Evolutionary conservation across 2,329 filamentous ascomycete species (phyloP).

Genomic region (Beauveria bassiana): DNA sequence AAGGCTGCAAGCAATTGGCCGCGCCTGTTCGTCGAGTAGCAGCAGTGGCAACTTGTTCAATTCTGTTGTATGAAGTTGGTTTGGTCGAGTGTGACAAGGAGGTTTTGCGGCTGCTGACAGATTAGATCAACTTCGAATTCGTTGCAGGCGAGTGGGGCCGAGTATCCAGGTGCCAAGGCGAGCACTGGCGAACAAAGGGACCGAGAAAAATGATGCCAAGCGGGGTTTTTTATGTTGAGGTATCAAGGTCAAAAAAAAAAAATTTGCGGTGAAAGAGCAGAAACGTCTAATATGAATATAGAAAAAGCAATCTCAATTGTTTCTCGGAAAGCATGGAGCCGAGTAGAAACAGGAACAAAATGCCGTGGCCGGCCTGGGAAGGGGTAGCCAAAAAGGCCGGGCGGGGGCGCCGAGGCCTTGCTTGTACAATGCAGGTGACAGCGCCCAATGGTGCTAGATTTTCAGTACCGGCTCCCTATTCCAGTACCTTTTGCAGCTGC

Average conservation of each 20-base stretch:
- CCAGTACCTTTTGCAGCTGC: not conserved
- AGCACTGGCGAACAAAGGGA: not conserved
- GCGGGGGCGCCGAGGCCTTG: not conserved
- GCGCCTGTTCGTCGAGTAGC: not conserved
- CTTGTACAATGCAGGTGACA: not conserved
- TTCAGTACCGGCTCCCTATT: not conserved
- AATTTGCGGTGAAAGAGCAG: not conserved
- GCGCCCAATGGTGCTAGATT: not conserved
- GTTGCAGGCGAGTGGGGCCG: constrained; percentile 4
- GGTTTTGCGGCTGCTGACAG: not conserved
- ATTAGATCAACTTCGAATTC: constrained; percentile 6
- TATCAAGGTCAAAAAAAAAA: not conserved
- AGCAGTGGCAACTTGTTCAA: not conserved
- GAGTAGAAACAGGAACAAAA: not conserved
- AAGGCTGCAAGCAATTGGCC: not conserved
- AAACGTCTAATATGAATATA: not conserved
- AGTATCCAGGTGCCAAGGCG: not conserved
- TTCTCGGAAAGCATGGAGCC: not conserved
- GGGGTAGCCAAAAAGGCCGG: not conserved
- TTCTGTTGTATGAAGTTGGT: not conserved
- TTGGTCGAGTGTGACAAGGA: not conserved
- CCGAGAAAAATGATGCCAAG: not conserved
- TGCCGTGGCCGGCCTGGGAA: not conserved
- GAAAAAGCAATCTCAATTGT: not conserved
- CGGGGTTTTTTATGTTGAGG: not conserved